These are phyloP conservation scores for Dictyostelium firmibasis DNA, from an alignment of 78 protist species.

Conservation along the genomic window DNA sequence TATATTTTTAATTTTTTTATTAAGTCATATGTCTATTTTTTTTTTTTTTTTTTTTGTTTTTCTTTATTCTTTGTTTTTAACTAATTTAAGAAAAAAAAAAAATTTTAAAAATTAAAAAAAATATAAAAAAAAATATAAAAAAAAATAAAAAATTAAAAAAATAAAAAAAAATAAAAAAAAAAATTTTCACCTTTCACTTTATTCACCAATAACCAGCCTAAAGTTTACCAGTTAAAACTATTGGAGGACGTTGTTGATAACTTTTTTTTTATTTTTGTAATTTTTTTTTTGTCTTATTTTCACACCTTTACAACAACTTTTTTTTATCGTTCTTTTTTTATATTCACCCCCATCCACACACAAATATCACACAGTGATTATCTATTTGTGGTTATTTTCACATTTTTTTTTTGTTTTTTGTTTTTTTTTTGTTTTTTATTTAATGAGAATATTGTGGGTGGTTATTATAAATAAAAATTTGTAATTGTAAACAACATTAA, in stretches of 20 bases:
- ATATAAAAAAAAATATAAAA: too few species aligned
- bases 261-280: not conserved
- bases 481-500: not conserved
- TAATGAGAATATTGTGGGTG: not conserved
- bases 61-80: too few species aligned
- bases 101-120: too few species aligned
- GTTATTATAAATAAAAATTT: not conserved
- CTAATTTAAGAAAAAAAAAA: too few species aligned
- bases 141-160: too few species aligned
- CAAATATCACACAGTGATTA: not conserved
- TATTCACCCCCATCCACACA: not conserved
- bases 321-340: not conserved
- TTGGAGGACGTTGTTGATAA: not conserved
- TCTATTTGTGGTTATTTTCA: not conserved
- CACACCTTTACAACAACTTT: not conserved
- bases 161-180: too few species aligned
- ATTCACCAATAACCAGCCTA: not conserved
- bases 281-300: not conserved
- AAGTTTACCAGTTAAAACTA: not conserved
- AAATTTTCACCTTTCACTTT: too few species aligned
- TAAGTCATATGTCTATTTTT: too few species aligned
- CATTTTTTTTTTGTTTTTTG: too few species aligned
- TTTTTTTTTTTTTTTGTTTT: too few species aligned
- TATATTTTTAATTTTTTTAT: too few species aligned
- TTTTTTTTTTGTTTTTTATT: too few species aligned